Base-by-base conservation (phyloP, 352 stramenopile species). In the Pythium volutum region DNA sequence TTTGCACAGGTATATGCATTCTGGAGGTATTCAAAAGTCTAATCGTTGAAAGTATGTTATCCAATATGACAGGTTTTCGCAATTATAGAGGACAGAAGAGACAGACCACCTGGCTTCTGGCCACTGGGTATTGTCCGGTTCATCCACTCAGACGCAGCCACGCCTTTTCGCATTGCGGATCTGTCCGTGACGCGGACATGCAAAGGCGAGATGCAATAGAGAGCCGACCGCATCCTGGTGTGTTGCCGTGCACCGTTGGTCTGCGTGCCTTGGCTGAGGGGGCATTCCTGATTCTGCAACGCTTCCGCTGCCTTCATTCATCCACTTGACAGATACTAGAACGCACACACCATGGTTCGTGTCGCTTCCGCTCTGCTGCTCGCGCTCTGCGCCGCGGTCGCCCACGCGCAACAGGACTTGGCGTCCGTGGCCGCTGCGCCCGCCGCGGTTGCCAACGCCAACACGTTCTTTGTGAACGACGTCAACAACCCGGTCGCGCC, bases 381-480 rank as follows among this genome's bases (percentile, higher is more conserved):
- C 42, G 51, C 59, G 16, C 59, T 59, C 38, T 48, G 29, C 27
- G 59, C 59, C 23, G 22, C 46, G 0, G 16, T 55, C 16, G 29
- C 45, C 0, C 9, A 20, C 25, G 59, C 50, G 14, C 31, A 36
- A 8, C 59, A 66, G 18, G 50, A 68, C 33, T 39, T 55, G 16
- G 49, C 41, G 15, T 22, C 53, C 2, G 39, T 53, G 38, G 52
- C 51, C 12, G 51, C 23, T 36, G 6, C 12, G 14, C n/a, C 26
- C 49, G 54, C 18, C 33, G 10, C 51, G 42, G 20, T 25, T 22
- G 16, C 54, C 26, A 42, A 69, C 27, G 34, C 36, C 27, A 22
- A 15, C 18, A 38, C 49, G 3, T 22, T 56, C 26, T 65, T 65
- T 58, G 51, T 64, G 22, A 70, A 70, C 56, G 56, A 70, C 42